Percentiles rank a stretch among this genome's conserved stretches.
Conservation (phyloP, 208 protist genomes). For the Wallacemonas sp. region DNA sequence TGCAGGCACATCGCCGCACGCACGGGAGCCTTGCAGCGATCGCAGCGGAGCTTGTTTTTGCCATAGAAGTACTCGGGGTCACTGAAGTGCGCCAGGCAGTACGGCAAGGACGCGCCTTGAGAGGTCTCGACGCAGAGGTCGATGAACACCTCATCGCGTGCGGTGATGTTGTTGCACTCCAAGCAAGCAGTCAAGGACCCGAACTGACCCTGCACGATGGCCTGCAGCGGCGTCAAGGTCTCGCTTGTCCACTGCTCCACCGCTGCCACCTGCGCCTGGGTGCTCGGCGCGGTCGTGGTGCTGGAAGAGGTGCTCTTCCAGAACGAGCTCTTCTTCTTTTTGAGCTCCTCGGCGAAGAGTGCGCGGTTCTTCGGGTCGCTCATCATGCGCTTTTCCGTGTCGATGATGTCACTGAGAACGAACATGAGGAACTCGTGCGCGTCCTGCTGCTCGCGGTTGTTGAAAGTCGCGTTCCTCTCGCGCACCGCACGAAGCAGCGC, state of each 20-base stretch:
- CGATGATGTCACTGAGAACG: slow-evolving; percentile 82
- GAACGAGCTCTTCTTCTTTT: slow-evolving; percentile 40
- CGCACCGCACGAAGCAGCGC: slow-evolving; percentile 48
- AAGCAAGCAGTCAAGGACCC: slow-evolving; percentile 72
- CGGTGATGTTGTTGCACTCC: slow-evolving; percentile 63
- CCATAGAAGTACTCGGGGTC: slow-evolving; percentile 76
- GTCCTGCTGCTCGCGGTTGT: slow-evolving; percentile 86
- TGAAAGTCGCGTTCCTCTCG: slow-evolving; percentile 60
- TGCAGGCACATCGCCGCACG: slow-evolving; percentile 79
- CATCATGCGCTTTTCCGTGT: slow-evolving; percentile 78
- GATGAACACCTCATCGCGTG: slow-evolving; percentile 73
- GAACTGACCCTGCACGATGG: slow-evolving; percentile 76
- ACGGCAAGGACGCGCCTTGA: slow-evolving; percentile 77
- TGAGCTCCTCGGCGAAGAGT: slow-evolving; percentile 45
- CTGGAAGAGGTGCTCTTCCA: slow-evolving; percentile 38
- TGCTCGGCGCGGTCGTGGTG: slow-evolving; percentile 8
- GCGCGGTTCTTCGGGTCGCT: slow-evolving; percentile 49
- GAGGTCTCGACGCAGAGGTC: slow-evolving; percentile 81
- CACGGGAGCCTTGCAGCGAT: slow-evolving; percentile 56
- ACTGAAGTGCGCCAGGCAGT: slow-evolving; percentile 75
- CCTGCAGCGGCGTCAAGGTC: slow-evolving; percentile 57
- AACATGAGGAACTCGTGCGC: slow-evolving; percentile 91
- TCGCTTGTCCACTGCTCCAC: slow-evolving; percentile 1
- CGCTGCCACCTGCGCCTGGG: neutral
- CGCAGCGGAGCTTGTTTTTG: slow-evolving; percentile 84